phyloP scores from a whole-genome alignment of 192 early-diverging fungal species.

The Podochytrium sp. region DNA sequence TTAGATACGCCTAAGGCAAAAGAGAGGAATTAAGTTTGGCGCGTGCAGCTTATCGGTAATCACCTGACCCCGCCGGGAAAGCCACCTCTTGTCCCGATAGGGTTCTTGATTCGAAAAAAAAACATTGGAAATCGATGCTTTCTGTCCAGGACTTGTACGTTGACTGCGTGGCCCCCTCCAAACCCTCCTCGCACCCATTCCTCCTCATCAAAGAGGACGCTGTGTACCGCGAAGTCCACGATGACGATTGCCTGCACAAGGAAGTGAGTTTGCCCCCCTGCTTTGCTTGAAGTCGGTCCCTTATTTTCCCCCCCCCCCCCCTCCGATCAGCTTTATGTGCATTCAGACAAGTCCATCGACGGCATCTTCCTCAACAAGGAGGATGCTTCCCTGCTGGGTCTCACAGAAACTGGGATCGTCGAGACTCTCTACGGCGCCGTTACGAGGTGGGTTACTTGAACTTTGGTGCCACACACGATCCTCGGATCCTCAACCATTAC shows the following conservation, averaged over 20 bases:
- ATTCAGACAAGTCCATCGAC: slow-evolving; percentile 26
- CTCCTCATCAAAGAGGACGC: slow-evolving; percentile 16
- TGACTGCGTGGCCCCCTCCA: not conserved
- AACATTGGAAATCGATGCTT: not conserved
- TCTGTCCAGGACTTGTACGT: not conserved
- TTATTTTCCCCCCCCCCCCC: not conserved
- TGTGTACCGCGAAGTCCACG: not conserved
- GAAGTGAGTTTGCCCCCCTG: not conserved
- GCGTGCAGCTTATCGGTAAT: not conserved
- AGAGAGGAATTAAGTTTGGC: not conserved
- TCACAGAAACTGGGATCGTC: not conserved
- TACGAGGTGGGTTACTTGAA: slow-evolving; percentile 2
- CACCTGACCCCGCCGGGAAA: not conserved
- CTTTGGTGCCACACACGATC: not conserved
- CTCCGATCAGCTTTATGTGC: slow-evolving; percentile 7
- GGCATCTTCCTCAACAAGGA: not conserved
- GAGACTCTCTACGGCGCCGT: slow-evolving; percentile 14
- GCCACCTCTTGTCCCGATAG: not conserved
- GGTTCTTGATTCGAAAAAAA: not conserved
- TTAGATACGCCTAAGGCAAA: not conserved
- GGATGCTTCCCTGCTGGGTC: slow-evolving; percentile 6
- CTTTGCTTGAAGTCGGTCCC: not conserved
- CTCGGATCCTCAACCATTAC: not conserved
- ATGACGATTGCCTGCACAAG: slow-evolving; percentile 13
- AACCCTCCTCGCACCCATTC: slow-evolving; percentile 11